Percentiles rank a stretch among this genome's conserved stretches.
Conservation (phyloP, 352 stramenopile species). For the Pythium monospermum region DNA sequence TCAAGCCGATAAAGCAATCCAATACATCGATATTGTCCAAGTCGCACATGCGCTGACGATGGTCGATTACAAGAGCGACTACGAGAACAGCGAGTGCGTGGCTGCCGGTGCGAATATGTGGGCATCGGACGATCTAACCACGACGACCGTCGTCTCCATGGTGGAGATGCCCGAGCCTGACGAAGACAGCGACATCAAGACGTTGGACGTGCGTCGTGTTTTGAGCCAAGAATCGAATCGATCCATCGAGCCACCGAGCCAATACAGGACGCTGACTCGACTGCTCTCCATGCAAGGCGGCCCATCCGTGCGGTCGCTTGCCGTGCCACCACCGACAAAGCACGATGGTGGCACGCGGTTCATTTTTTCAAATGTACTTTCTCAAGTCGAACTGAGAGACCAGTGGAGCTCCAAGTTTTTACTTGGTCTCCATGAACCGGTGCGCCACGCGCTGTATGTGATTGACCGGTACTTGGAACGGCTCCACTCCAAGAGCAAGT, state of each 20-base stretch:
- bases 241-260: conserved; percentile 14
- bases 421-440: conserved; percentile 65
- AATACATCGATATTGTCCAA: conserved; percentile 69
- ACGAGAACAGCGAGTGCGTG: conserved; percentile 23
- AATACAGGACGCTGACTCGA: conserved; percentile 26
- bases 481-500: conserved; percentile 25
- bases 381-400: conserved; percentile 36
- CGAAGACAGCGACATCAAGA: not conserved
- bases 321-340: conserved; percentile 44
- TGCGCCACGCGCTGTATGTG: conserved; percentile 77
- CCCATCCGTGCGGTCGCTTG: conserved; percentile 17
- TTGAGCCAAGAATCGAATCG: conserved; percentile 13
- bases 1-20: conserved; percentile 21
- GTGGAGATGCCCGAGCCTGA: no score
- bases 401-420: conserved; percentile 71
- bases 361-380: conserved; percentile 70
- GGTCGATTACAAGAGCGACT: conserved; percentile 67
- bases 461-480: conserved; percentile 79
- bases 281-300: conserved; percentile 24
- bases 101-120: conserved; percentile 45
- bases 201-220: conserved; percentile 2
- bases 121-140: conserved; percentile 29
- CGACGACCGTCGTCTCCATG: no score
- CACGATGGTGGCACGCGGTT: conserved; percentile 45
- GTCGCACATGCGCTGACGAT: conserved; percentile 66